A percentile compares a stretch with the other conserved stretches of the same genome.
These are phyloP conservation scores for Yamadazyma phyllophila DNA, from an alignment of 805 yeast genomes.

Conservation along the genomic window DNA sequence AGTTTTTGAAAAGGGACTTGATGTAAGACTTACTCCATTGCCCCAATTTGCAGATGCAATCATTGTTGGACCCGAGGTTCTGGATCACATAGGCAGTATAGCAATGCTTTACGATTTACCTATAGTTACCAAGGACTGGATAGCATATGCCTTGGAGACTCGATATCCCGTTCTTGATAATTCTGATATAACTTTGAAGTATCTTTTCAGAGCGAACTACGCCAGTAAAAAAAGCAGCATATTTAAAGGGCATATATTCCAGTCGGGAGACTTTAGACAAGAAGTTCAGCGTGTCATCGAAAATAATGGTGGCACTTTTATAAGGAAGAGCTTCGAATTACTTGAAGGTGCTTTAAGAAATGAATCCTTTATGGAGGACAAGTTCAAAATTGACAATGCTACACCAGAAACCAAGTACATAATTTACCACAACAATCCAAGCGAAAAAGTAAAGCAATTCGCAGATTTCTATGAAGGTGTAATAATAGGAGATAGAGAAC, in stretches of 20 bases:
- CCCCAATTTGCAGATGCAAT: constrained; percentile 2
- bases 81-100: constrained; percentile 1
- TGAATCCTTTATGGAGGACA: constrained; percentile 6
- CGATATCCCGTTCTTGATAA: neutral
- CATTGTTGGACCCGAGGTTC: neutral
- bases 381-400: constrained; percentile 1
- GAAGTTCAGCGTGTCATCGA: neutral
- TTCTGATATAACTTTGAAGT: constrained; percentile 5
- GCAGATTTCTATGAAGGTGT: constrained; percentile 4
- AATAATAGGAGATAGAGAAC: constrained; percentile 2
- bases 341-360: constrained; percentile 3
- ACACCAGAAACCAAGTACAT: constrained; percentile 1
- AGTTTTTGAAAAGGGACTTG: constrained; percentile 4
- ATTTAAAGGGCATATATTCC: neutral
- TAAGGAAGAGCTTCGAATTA: constrained; percentile 2
- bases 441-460: constrained; percentile 1
- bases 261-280: constrained; percentile 5
- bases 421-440: constrained; percentile 4
- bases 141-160: neutral
- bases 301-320: constrained; percentile 5
- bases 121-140: constrained; percentile 9
- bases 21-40: constrained; percentile 1
- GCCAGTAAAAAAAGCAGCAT: neutral
- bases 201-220: constrained; percentile 3
- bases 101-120: constrained; percentile 7